Base-by-base conservation (phyloP, 192 early-diverging fungal species). In the Backusella circina region DNA sequence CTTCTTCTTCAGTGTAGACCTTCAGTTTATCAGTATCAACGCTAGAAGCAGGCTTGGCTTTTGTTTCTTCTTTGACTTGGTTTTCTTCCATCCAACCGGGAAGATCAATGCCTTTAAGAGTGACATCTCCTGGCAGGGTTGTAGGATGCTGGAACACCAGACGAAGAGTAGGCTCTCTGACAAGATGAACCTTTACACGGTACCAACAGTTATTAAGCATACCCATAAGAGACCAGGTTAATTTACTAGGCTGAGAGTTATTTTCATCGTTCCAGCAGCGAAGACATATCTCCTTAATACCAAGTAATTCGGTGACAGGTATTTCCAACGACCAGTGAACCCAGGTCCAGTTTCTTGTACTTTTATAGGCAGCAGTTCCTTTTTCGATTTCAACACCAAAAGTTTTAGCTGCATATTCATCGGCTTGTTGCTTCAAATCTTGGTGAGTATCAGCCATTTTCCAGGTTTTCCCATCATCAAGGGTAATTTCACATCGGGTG, bases 401-500 rank as follows among this genome's bases (percentile, higher is more conserved):
- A 2, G 8, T 26, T 28, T 61, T 10, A 28, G 54, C 12, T 26
- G 54, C 54, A 61, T 61, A 28, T 61, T 13, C 10, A 13, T 61
- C 23, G n/a, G 54, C 54, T 61, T 61, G 23, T 3, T 61, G 8
- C 54, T 61, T 61, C 54, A 61, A 66, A 69, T 61, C 61, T 33
- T 84, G 79, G 26, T 77, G 77, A 32, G 95, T 73, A 37, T 87
- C 73, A 1, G 93, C 84, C 77, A 94, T 86, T 9, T 80, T 77
- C 96, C 96, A 98, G 0, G 92, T 92, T 47, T 86, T 80, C 5
- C 96, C 96, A 70, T 87, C 84, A 77, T 98, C 95, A 44, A 96
- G 83, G 36, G 92, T 90, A 50, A 95, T 77, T 77, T 96, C 94
- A 7, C 94, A 92, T 1, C 94, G 92, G 54, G 86, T 93, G 7